Base-by-base conservation (phyloP, 805 yeast species). In the Cyberlindnera veronae region DNA sequence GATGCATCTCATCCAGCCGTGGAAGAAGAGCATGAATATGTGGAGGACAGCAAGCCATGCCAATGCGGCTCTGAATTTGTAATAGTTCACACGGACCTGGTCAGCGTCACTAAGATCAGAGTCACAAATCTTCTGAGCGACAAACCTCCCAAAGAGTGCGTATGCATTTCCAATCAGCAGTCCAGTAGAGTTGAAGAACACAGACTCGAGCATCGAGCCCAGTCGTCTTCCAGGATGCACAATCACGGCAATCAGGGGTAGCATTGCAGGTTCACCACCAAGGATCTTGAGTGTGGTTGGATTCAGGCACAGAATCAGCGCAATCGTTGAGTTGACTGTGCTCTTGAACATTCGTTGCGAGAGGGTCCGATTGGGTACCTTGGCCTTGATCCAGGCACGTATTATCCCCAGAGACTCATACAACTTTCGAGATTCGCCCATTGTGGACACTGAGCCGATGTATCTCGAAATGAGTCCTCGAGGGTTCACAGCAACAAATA, bases 161-260 rank as follows among this genome's bases (percentile, higher is more conserved):
- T 66, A 72, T 0, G 68, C 70, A 13, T 69, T 53, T 0, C 77
- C 78, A 14, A 69, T 33, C 1, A 66, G 50, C 21, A 69, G 39
- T 0, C 77, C 78, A 3, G 68, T 57, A 2, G 61, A 44, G 49
- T 72, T 68, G 33, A 68, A 58, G 4, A 68, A 50, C 7, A 61
- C 61, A 17, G 67, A 66, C 45, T 72, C 74, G 19, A 72, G 59
- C 51, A 72, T 71, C 6, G 72, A 66, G 17, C 77, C 73, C 3
- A 71, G 59, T 36, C 78, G 61, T 45, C 76, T 62, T 0, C 77
- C 77, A 2, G 77, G 76, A 46, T 71, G 75, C 5, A 69, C 68
- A 51, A 68, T 69, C 13, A 72, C 76, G 2, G 75, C 64, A 5
- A 69, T 63, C 29, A 72, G 46, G 0, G 74, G 71, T 10, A 72